Conservation (phyloP, 441 rosid genomes). For the Gossypium gossypioides region DNA sequence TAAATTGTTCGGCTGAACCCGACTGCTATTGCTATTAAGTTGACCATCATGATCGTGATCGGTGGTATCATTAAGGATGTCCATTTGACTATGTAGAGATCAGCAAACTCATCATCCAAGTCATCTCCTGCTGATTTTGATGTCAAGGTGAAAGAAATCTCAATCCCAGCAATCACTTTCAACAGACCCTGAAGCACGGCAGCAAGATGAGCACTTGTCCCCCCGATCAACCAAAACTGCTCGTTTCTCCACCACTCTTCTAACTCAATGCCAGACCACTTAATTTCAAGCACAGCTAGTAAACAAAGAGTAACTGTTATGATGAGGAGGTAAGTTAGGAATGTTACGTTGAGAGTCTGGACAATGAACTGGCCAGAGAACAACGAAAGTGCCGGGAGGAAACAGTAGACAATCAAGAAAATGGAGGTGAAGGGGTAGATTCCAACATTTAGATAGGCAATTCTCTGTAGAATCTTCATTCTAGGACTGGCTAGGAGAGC, state of each 20-base stretch:
- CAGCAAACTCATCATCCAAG: conserved; percentile 69
- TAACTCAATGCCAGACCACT: conserved; percentile 86
- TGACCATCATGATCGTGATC: conserved; percentile 75
- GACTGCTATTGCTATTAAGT: conserved; percentile 71
- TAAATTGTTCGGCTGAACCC: conserved; percentile 81
- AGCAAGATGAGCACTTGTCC: conserved; percentile 83
- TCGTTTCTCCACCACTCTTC: conserved; percentile 94
- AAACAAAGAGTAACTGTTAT: conserved; percentile 57
- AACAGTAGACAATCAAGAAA: conserved; percentile 82
- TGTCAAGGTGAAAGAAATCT: conserved; percentile 77
- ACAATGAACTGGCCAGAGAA: conserved; percentile 89
- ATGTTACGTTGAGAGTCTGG: conserved; percentile 60
- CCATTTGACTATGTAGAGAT: conserved; percentile 70
- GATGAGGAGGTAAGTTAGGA: conserved; percentile 56
- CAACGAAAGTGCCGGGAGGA: conserved; percentile 79
- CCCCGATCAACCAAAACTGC: conserved; percentile 86
- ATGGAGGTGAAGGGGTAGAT: conserved; percentile 81
- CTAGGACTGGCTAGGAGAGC: conserved; percentile 70
- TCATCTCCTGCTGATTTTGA: conserved; percentile 84
- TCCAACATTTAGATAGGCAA: conserved; percentile 74
- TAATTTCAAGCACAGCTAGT: conserved; percentile 74
- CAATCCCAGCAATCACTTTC: conserved; percentile 75
- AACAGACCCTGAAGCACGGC: conserved; percentile 80
- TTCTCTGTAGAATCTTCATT: conserved; percentile 74
- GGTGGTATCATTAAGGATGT: conserved; percentile 78